Conservation (phyloP, 2,329 filamentous ascomycete species). For the Colletotrichum noveboracense region DNA sequence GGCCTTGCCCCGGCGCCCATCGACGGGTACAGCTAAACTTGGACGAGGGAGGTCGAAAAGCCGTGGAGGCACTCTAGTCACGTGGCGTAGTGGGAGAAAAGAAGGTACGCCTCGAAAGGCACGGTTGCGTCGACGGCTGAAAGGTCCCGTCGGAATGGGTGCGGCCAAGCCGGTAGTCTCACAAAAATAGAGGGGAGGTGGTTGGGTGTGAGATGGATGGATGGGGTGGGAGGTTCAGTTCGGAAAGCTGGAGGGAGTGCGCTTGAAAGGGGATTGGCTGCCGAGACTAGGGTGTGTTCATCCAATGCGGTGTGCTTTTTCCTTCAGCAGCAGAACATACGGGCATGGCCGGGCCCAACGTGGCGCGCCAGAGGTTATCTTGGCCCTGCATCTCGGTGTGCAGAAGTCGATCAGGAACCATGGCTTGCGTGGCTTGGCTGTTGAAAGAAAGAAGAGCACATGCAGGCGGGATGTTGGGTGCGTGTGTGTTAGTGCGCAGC, state of each 20-base stretch:
- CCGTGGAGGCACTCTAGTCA: background rate
- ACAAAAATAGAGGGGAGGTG: conserved; percentile 2
- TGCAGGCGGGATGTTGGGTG: background rate
- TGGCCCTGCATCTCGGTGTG: background rate
- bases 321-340: background rate
- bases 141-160: background rate
- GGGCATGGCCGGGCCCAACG: background rate
- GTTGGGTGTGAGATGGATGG: background rate
- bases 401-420: background rate
- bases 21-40: background rate
- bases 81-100: background rate
- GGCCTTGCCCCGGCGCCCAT: background rate
- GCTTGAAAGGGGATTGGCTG: background rate
- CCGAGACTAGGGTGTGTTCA: background rate
- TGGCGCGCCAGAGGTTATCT: background rate
- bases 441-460: background rate
- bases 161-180: conserved; percentile 7
- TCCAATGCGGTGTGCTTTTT: background rate
- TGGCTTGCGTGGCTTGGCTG: background rate
- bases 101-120: background rate
- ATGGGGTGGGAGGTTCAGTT: background rate
- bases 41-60: background rate
- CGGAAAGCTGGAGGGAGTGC: background rate
- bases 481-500: background rate
- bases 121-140: background rate